Conservation (phyloP, 2,329 filamentous ascomycete species). For the Metarhizium sp. region DNA sequence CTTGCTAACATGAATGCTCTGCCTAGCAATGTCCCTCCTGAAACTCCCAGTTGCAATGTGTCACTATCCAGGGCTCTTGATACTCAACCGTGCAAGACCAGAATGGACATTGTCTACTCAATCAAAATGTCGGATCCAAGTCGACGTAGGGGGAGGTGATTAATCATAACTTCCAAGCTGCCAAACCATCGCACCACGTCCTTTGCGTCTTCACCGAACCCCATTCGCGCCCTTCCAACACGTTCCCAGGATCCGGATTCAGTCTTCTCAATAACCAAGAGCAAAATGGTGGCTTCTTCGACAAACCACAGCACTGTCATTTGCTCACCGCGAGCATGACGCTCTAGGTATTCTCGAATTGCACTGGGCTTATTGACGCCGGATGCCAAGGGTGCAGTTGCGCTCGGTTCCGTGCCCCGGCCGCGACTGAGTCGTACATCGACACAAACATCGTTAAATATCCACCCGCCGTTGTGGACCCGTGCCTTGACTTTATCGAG, state of each 20-base stretch:
- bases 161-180: constrained; percentile 21
- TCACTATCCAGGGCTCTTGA: not conserved
- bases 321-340: constrained; percentile 23
- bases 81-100: not conserved
- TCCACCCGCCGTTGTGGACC: constrained; percentile 21
- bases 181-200: constrained; percentile 21
- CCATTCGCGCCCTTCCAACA: constrained; percentile 25
- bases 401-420: constrained; percentile 6
- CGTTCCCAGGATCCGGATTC: constrained; percentile 19
- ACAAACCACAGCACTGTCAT: constrained; percentile 28
- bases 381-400: not conserved
- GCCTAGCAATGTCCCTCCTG: too few species aligned
- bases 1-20: too few species aligned
- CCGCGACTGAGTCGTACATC: constrained; percentile 23
- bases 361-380: constrained; percentile 6
- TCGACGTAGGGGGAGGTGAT: constrained; percentile 20
- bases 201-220: constrained; percentile 21
- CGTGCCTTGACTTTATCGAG: constrained; percentile 25
- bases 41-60: not conserved
- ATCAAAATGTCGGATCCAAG: constrained; percentile 23
- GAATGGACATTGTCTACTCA: constrained; percentile 12
- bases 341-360: constrained; percentile 24
- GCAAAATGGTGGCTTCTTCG: constrained; percentile 23
- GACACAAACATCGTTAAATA: constrained; percentile 25
- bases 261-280: constrained; percentile 22